A percentile compares a stretch with the other conserved stretches of the same genome.
phyloP scores from a whole-genome alignment of 805 yeast species.

The Priceomyces medius region DNA sequence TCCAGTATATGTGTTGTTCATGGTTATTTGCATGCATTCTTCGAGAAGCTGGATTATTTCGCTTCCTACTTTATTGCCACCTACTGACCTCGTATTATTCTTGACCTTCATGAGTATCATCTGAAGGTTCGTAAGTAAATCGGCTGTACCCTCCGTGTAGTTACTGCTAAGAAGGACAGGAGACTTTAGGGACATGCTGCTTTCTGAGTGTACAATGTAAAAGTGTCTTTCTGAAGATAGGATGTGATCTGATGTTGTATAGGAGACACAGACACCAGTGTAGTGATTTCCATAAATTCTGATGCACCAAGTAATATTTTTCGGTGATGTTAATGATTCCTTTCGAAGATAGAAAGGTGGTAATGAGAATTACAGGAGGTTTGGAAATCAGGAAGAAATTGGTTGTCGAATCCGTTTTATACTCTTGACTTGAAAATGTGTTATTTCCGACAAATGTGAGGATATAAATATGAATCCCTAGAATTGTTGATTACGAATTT shows the following conservation, averaged over 20 bases:
- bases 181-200: not conserved
- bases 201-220: not conserved
- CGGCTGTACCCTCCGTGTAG: not conserved
- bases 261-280: not conserved
- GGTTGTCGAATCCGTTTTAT: conserved; percentile 1
- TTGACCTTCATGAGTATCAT: not conserved
- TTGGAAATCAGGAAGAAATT: not conserved
- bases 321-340: not conserved
- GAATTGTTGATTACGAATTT: not conserved
- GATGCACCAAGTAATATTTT: not conserved
- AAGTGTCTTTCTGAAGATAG: not conserved
- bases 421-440: not conserved
- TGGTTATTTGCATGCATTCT: not conserved
- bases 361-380: not conserved
- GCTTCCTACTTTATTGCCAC: not conserved
- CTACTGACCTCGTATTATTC: not conserved
- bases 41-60: not conserved
- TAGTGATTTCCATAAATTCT: not conserved
- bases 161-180: not conserved
- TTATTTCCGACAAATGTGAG: not conserved
- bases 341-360: not conserved
- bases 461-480: not conserved
- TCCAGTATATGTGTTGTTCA: not conserved
- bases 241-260: not conserved
- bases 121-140: not conserved